These are phyloP conservation scores for Carex kokanica DNA, from an alignment of 176 grass and related monocot genomes.

Conservation along the genomic window DNA sequence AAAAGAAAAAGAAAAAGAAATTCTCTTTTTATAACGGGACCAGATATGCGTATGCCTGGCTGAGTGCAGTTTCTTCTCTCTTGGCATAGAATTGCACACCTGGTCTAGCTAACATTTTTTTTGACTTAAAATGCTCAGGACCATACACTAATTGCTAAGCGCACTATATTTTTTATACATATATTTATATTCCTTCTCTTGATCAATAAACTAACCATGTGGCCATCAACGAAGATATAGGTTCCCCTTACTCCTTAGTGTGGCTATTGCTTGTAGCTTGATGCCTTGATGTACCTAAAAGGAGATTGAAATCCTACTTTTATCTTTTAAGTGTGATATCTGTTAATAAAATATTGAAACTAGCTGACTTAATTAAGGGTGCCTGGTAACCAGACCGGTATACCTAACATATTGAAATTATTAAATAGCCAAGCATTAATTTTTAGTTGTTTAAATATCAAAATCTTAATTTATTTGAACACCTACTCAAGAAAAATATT, in stretches of 20 bases:
- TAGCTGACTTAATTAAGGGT: background rate
- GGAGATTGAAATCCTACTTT: background rate
- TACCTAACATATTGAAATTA: slow-evolving; percentile 1
- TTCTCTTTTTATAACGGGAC: background rate
- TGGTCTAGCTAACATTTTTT: background rate
- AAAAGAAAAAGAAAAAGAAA: background rate
- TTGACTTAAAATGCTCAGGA: slow-evolving; percentile 9
- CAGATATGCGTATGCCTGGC: background rate
- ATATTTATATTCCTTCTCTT: background rate
- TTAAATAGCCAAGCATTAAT: background rate
- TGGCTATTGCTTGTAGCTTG: background rate
- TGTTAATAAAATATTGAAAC: background rate
- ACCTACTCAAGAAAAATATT: background rate
- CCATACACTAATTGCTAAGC: slow-evolving; percentile 10
- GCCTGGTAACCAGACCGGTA: background rate
- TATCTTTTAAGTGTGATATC: background rate
- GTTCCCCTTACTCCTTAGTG: background rate
- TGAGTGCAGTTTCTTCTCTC: background rate
- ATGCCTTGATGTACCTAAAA: background rate
- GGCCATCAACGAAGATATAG: background rate
- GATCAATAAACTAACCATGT: background rate
- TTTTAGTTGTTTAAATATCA: background rate
- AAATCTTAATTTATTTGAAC: background rate
- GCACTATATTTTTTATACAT: background rate
- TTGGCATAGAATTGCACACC: slow-evolving; percentile 31